Conservation (phyloP, 2,329 filamentous ascomycete genomes). For the Hymenoscyphus albidus region DNA sequence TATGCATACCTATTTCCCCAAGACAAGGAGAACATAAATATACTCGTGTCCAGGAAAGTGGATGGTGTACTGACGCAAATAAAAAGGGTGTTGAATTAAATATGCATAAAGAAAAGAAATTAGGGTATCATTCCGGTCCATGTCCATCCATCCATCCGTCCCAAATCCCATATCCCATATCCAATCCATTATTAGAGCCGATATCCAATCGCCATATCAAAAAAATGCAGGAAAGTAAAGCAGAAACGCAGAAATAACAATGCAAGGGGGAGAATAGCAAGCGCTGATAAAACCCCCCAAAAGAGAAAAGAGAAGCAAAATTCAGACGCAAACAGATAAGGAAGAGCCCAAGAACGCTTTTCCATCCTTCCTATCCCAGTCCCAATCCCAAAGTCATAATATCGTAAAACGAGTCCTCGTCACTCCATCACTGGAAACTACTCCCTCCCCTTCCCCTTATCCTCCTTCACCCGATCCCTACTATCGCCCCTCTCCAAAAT, state of each 20-base stretch:
- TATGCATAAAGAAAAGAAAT: background rate
- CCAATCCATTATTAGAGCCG: background rate
- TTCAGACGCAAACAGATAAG: background rate
- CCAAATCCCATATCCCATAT: background rate
- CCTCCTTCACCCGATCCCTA: background rate
- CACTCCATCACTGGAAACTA: background rate
- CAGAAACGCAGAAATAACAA: background rate
- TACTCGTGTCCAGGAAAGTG: background rate
- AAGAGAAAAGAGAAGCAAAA: background rate
- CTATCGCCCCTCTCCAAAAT: constrained; percentile 5
- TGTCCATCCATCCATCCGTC: background rate
- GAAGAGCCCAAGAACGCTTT: background rate
- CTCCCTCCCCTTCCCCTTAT: background rate
- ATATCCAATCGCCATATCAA: background rate
- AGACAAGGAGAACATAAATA: too few species aligned
- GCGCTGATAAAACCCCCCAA: background rate
- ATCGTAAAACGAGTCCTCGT: background rate
- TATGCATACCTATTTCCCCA: too few species aligned
- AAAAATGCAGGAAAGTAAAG: background rate
- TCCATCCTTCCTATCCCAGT: background rate
- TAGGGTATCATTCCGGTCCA: background rate
- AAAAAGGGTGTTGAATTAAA: background rate
- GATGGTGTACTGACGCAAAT: background rate
- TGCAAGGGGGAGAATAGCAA: background rate
- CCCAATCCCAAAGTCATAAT: background rate